phyloP scores from a whole-genome alignment of 2,329 filamentous ascomycete genomes.

The Orbilia brochopaga region DNA sequence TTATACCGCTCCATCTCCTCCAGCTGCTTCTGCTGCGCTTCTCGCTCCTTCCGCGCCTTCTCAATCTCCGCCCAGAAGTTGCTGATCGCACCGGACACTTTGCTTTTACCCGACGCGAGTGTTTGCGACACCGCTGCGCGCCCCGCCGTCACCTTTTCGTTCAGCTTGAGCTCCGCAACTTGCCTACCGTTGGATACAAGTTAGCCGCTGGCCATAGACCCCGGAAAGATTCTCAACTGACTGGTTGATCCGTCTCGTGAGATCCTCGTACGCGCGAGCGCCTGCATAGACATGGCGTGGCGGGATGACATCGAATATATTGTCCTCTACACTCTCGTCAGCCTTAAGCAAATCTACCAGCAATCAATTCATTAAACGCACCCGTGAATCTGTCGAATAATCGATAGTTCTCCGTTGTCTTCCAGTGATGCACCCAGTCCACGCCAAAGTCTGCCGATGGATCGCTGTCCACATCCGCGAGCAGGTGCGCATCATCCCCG shows the following conservation, averaged over 20 bases:
- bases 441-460: conserved; percentile 80
- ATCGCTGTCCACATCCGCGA: conserved; percentile 72
- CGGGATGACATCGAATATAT: conserved; percentile 87
- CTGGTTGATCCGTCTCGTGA: conserved; percentile 85
- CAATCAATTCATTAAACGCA: conserved; percentile 15
- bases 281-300: conserved; percentile 92
- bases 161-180: conserved; percentile 89
- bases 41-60: conserved; percentile 65
- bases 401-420: conserved; percentile 84
- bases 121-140: conserved; percentile 87
- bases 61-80: conserved; percentile 92
- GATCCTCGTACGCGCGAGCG: conserved; percentile 89
- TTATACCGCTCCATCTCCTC: conserved; percentile 65
- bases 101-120: conserved; percentile 83
- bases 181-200: conserved; percentile 61
- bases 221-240: conserved; percentile 50
- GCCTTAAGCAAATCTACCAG: background rate
- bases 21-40: conserved; percentile 70
- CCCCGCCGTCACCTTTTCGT: conserved; percentile 84
- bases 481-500: conserved; percentile 65
- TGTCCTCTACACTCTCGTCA: conserved; percentile 74
- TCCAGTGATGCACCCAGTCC: conserved; percentile 89
- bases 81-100: conserved; percentile 84
- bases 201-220: conserved; percentile 20
- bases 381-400: conserved; percentile 73